A percentile compares a stretch with the other conserved stretches of the same genome.
These are phyloP conservation scores for Oryza officinalis DNA, from an alignment of 176 grass and related monocot species.

Conservation along the genomic window DNA sequence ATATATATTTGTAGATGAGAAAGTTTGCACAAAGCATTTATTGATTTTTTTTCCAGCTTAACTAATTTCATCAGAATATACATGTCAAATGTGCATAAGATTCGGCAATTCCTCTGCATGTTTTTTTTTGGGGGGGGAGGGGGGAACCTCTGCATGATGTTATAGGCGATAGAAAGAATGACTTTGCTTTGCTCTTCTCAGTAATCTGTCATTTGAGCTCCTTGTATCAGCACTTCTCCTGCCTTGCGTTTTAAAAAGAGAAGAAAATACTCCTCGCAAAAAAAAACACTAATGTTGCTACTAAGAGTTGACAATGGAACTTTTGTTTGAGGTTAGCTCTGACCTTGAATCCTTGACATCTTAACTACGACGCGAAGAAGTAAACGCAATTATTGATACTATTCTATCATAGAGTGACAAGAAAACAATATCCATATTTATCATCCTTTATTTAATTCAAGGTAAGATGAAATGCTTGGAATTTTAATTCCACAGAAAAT, in stretches of 20 bases:
- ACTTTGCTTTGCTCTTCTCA: not conserved
- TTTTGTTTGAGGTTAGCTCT: conserved; percentile 1
- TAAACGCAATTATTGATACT: conserved; percentile 40
- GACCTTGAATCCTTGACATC: conserved; percentile 26
- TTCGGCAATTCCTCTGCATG: not conserved
- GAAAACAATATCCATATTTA: not conserved
- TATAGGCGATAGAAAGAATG: not conserved
- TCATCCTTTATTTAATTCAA: not conserved
- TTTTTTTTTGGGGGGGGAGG: no score
- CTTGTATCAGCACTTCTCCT: not conserved
- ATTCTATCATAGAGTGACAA: conserved; percentile 29
- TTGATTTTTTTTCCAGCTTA: not conserved
- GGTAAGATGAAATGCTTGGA: not conserved
- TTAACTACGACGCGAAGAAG: not conserved
- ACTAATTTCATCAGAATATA: not conserved
- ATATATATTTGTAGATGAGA: not conserved
- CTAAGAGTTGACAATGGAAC: conserved; percentile 30
- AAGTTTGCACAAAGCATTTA: not conserved
- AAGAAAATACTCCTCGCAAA: not conserved
- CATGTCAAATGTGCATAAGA: not conserved
- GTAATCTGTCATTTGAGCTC: not conserved
- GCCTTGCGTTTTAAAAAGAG: not conserved
- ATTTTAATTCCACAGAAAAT: not conserved
- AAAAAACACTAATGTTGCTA: not conserved
- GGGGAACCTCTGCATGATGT: not conserved